Evolutionary conservation across 148 eudicot genomes (phyloP).

Genomic region (Camellia sinensis): DNA sequence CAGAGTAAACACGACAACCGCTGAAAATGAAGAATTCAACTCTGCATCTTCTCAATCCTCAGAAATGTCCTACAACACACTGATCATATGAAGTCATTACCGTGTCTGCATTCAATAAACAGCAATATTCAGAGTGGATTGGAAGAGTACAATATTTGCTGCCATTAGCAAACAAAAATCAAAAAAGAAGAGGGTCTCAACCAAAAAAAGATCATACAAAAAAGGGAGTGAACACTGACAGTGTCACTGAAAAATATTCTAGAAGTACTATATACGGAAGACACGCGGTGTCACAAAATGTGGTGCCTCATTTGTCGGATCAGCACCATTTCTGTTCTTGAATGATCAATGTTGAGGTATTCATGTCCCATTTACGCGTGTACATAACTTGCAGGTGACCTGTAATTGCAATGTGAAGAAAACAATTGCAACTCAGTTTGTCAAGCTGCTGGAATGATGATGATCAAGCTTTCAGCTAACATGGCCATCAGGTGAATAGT

Average conservation of each 20-base stretch:
- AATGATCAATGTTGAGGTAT: background rate
- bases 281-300: background rate
- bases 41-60: too few relatives aligned
- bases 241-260: background rate
- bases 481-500: background rate
- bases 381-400: background rate
- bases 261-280: background rate
- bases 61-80: too few relatives aligned
- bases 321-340: background rate
- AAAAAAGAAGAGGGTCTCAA: background rate
- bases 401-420: background rate
- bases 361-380: too few relatives aligned
- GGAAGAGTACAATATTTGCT: background rate
- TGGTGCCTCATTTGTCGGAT: background rate
- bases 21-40: too few relatives aligned
- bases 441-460: background rate
- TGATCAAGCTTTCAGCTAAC: background rate
- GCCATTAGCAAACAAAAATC: background rate
- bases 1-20: too few relatives aligned
- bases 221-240: background rate
- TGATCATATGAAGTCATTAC: too few relatives aligned
- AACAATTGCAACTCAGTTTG: background rate
- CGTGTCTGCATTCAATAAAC: background rate
- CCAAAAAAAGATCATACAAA: background rate
- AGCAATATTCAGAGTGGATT: background rate